A percentile compares a stretch with the other conserved stretches of the same genome.
phyloP scores from a whole-genome alignment of 106 monocot species.

The Dioscorea zingiberensis region DNA sequence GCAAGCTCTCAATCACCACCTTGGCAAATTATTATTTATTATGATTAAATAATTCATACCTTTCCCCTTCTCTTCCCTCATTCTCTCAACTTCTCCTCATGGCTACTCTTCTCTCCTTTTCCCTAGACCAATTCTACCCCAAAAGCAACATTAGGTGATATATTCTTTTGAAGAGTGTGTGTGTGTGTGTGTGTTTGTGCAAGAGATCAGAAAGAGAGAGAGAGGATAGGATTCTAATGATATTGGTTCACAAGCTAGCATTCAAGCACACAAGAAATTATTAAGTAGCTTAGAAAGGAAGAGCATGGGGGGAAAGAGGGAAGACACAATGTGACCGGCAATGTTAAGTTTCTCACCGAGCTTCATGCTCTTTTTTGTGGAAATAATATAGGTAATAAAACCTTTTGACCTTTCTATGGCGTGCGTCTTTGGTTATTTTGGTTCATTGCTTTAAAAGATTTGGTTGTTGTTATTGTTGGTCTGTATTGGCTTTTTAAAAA shows the following conservation, averaged over 20 bases:
- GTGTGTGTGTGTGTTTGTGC: too few relatives aligned
- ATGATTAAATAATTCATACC: slow-evolving; percentile 4
- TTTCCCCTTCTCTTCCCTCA: slow-evolving; percentile 5
- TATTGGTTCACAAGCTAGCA: too few relatives aligned
- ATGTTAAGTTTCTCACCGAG: too few relatives aligned
- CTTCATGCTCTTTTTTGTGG: too few relatives aligned
- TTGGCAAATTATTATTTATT: not conserved
- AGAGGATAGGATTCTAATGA: too few relatives aligned
- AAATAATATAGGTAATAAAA: not conserved
- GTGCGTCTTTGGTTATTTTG: not conserved
- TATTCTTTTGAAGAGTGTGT: not conserved
- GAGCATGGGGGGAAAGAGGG: too few relatives aligned
- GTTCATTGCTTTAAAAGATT: slow-evolving; percentile 2
- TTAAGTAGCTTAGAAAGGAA: too few relatives aligned
- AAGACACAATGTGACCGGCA: too few relatives aligned
- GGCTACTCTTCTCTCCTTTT: slow-evolving; percentile 15
- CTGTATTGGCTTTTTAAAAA: slow-evolving; percentile 8
- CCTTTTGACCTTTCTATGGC: not conserved
- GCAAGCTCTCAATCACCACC: slow-evolving; percentile 27
- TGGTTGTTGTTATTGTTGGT: slow-evolving; percentile 4
- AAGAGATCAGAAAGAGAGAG: too few relatives aligned
- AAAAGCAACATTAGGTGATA: slow-evolving; percentile 32
- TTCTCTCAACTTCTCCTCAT: slow-evolving; percentile 9
- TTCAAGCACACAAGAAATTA: too few relatives aligned
- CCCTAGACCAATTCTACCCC: slow-evolving; percentile 32